Percentiles rank a stretch among this genome's conserved stretches.
Conservation (phyloP, 768 basidiomycete species). For the Leccinellum albellum region DNA sequence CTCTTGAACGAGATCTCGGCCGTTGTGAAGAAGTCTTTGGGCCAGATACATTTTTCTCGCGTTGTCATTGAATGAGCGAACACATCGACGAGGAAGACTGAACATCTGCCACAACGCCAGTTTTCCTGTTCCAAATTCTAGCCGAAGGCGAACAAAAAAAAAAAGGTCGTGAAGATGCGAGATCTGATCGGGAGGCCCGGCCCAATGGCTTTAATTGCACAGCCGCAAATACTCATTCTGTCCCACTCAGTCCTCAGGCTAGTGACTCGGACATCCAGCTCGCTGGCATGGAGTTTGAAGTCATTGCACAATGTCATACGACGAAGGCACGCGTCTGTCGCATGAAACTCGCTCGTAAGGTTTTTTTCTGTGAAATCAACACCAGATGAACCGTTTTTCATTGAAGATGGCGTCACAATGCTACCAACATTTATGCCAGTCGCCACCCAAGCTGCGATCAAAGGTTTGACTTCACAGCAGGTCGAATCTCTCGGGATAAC, state of each 20-base stretch:
- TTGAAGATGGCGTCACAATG: slow-evolving; percentile 79
- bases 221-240: slow-evolving; percentile 7
- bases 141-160: neutral
- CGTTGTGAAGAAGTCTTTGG: slow-evolving; percentile 16
- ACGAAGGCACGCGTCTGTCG: slow-evolving; percentile 81
- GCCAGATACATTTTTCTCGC: neutral
- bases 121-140: neutral
- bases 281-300: slow-evolving; percentile 70
- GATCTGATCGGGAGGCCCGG: slow-evolving; percentile 5
- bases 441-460: slow-evolving; percentile 88
- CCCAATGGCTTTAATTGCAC: slow-evolving; percentile 3
- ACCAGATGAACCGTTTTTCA: neutral
- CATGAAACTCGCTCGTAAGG: slow-evolving; percentile 77
- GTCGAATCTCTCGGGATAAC: slow-evolving; percentile 78
- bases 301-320: slow-evolving; percentile 76
- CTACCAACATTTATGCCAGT: slow-evolving; percentile 93
- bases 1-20: slow-evolving; percentile 31
- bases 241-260: neutral
- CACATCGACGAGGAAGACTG: slow-evolving; percentile 16
- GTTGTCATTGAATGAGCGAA: slow-evolving; percentile 2
- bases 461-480: slow-evolving; percentile 84
- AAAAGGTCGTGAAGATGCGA: neutral
- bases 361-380: neutral
- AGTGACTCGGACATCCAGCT: neutral
- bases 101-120: slow-evolving; percentile 17